Base-by-base conservation (phyloP, 306 rosid species). In the Dalbergia oliveri region DNA sequence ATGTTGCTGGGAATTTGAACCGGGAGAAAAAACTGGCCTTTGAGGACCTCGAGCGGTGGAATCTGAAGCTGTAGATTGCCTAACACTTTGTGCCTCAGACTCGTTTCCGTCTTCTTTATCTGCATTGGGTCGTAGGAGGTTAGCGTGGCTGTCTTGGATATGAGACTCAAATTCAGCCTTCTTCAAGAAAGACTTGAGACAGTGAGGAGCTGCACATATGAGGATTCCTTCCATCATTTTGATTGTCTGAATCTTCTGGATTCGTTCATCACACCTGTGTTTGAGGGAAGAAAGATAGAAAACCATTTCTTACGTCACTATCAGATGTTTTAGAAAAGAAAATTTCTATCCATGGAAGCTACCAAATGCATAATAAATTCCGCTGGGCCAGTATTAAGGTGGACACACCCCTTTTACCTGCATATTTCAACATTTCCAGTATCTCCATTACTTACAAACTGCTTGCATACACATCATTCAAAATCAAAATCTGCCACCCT, bases 181-280 rank as follows among this genome's bases (percentile, higher is more conserved):
- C 88, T 90, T 93, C 69, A 96, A 69, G 86, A 96, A 96, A 72
- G 99, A 89, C 81, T 90, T 96, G 60, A 93, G 97, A 85, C 99
- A 96, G 73, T 96, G 99, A 72, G 98, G 98, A 59, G 98, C 99
- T 44, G 97, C 99, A 69, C 99, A 96, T 64, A 96, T 80, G 79
- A 91, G 88, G 86, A 93, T 96, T 77, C 99, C 99, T 89, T 96
- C 99, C 98, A 96, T 93, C 89, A 96, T 81, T 92, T 96, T 93
- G 61, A 96, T 88, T 3, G 99, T 93, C 82, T 90, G 99, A 82
- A 96, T 96, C 92, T 93, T 96, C 89, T 91, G 99, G 80, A 96
- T 92, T 43, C 99, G 97, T 70, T 92, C 99, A 19, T 96, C 98
- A 73, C 99, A 93, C 64, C 99, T 93, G 88, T 60, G 35, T 67